Evolutionary conservation across 202 grass and related monocot genomes (phyloP), one percentile per base, ranked within the genome.

Genomic region (Schoenoplectus tabernaemontani): DNA sequence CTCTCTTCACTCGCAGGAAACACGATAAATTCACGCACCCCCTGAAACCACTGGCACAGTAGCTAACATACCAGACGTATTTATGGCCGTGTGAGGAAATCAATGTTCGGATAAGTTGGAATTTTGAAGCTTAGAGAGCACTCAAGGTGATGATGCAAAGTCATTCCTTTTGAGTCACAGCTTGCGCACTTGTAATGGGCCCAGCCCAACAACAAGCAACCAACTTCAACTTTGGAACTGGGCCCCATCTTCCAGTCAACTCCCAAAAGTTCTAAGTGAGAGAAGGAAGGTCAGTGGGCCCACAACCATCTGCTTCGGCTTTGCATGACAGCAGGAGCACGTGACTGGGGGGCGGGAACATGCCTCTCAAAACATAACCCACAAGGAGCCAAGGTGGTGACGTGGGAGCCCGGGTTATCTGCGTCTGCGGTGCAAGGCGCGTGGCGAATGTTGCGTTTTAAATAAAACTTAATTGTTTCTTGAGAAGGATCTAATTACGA

Each of bases 261-360:
- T 57, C 59, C 53, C 56, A 78, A 78, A 78, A 78, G 75, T 77
- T 59, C 1, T 41, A 41, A 3, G 56, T 38, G 48, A 59, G 26
- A 30, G 58, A 28, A 3, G 20, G 24, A 19, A 22, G n/a, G 33
- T 7, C 33, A 12, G 47, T 77, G 48, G 67, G 22, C 22, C 67
- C 67, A 22, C 5, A 30, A 28, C 68, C 64, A 30, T 50, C 54
- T 42, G 83, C 77, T 84, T 91, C 57, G 81, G 9, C 64, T 84
- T 64, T 75, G 71, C 64, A 79, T 78, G 72, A 80, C 89, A 91
- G 89, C 84, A 84, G 84, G 81, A 84, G 87, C 89, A 84, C 81
- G 86, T 86, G 89, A 91, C 68, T 82, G 44, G 73, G 16, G 64
- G 32, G n/a, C n/a, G n/a, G n/a, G n/a, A n/a, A n/a, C n/a, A n/a